Percentiles rank a stretch among this genome's conserved stretches.
phyloP scores from a whole-genome alignment of 805 yeast species.

The Candida koratica region DNA sequence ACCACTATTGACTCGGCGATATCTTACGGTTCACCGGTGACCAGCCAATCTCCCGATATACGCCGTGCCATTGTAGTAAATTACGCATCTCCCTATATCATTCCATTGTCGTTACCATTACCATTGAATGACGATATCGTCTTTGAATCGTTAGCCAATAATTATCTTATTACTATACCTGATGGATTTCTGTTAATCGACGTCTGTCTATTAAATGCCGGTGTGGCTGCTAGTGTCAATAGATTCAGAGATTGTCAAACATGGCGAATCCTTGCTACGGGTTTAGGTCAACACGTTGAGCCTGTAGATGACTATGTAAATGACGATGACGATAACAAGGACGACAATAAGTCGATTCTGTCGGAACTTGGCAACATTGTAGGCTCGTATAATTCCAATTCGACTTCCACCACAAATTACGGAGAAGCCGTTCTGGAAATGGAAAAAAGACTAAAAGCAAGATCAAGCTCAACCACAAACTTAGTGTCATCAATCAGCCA shows the following conservation, averaged over 20 bases:
- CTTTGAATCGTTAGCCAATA: slow-evolving; percentile 46
- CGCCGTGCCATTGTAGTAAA: slow-evolving; percentile 13
- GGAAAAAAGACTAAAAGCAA: slow-evolving; percentile 10
- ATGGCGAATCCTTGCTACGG: slow-evolving; percentile 56
- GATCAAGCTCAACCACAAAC: slow-evolving; percentile 18
- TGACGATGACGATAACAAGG: background rate
- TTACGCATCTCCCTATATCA: slow-evolving; percentile 33
- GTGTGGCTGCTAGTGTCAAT: slow-evolving; percentile 49
- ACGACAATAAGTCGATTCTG: slow-evolving; percentile 24
- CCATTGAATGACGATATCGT: slow-evolving; percentile 40
- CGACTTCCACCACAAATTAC: slow-evolving; percentile 39
- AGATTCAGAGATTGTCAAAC: slow-evolving; percentile 55
- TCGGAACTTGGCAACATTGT: slow-evolving; percentile 39
- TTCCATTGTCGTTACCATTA: slow-evolving; percentile 42
- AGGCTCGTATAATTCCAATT: slow-evolving; percentile 40
- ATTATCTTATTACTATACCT: slow-evolving; percentile 45
- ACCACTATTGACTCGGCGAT: slow-evolving; percentile 31
- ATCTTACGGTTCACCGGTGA: slow-evolving; percentile 18
- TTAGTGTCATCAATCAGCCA: slow-evolving; percentile 22
- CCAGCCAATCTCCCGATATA: slow-evolving; percentile 6
- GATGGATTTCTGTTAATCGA: slow-evolving; percentile 49
- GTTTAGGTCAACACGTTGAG: slow-evolving; percentile 32
- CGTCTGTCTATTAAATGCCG: slow-evolving; percentile 56
- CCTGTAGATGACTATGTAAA: slow-evolving; percentile 6
- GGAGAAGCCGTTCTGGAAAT: slow-evolving; percentile 21